Evolutionary conservation across 495 filamentous ascomycete species (phyloP).

Genomic region (Penicillium cataractarum): DNA sequence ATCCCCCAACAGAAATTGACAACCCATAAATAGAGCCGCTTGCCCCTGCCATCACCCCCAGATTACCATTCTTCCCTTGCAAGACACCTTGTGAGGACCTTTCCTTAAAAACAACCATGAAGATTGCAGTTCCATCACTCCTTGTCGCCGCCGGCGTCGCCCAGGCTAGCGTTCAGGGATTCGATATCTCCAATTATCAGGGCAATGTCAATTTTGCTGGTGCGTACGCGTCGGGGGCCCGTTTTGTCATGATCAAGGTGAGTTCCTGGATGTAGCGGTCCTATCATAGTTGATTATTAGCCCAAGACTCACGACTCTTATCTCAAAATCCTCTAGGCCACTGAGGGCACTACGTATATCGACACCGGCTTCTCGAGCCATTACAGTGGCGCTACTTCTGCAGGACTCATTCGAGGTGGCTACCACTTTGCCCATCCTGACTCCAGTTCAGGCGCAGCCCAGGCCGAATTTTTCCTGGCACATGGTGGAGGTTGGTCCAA

Average conservation of each 20-base stretch:
- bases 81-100: background rate
- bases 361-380: slow-evolving; percentile 58
- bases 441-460: slow-evolving; percentile 50
- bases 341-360: slow-evolving; percentile 59
- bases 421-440: slow-evolving; percentile 67
- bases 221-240: slow-evolving; percentile 60
- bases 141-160: slow-evolving; percentile 25
- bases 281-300: background rate
- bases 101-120: slow-evolving; percentile 15
- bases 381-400: slow-evolving; percentile 56
- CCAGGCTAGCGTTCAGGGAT: slow-evolving; percentile 57
- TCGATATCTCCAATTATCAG: slow-evolving; percentile 68
- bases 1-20: background rate
- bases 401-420: slow-evolving; percentile 61
- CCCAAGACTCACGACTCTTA: background rate
- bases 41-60: background rate
- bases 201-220: slow-evolving; percentile 56
- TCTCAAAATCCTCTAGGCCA: slow-evolving; percentile 46
- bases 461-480: slow-evolving; percentile 62
- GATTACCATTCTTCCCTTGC: background rate
- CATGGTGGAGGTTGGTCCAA: slow-evolving; percentile 65
- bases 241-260: slow-evolving; percentile 73
- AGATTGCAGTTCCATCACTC: slow-evolving; percentile 16
- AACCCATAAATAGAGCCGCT: slow-evolving; percentile 15
- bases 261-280: background rate